A percentile compares a stretch with the other conserved stretches of the same genome.
Conservation (phyloP, 148 eudicot genomes). For the Mesembryanthemum crystallinum region DNA sequence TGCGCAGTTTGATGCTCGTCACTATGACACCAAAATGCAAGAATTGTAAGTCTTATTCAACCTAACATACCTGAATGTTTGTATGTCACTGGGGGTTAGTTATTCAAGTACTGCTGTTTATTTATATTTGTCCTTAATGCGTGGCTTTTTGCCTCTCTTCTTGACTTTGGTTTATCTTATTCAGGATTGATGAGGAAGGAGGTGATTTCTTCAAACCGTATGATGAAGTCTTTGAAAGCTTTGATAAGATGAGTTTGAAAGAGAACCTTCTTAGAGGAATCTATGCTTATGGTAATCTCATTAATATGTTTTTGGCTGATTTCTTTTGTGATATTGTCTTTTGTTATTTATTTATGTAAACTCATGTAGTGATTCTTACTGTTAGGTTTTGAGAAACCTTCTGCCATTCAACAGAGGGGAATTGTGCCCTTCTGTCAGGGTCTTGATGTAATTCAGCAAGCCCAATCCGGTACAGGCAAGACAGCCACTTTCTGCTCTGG, state of each 20-base stretch:
- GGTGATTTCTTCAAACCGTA: constrained; percentile 35
- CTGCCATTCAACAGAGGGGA: constrained; percentile 45
- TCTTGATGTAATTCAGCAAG: constrained; percentile 49
- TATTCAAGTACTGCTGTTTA: background rate
- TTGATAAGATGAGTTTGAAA: constrained; percentile 36
- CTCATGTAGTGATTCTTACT: background rate
- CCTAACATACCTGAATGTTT: background rate
- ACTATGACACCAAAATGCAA: constrained; percentile 37
- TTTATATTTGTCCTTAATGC: too few species aligned
- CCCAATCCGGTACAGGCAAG: constrained; percentile 43
- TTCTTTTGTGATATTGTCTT: background rate
- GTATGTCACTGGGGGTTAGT: too few species aligned
- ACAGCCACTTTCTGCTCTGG: constrained; percentile 46
- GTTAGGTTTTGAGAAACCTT: constrained; percentile 43
- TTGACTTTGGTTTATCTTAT: background rate
- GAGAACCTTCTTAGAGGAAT: constrained; percentile 46
- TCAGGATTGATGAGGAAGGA: constrained; percentile 39
- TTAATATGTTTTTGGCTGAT: background rate
- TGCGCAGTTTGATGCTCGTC: constrained; percentile 38
- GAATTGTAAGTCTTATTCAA: constrained; percentile 30
- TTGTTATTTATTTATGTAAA: background rate
- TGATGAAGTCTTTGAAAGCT: constrained; percentile 38
- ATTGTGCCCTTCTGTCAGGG: constrained; percentile 41
- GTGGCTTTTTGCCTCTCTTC: background rate
- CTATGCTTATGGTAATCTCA: constrained; percentile 37